phyloP scores from a whole-genome alignment of 2,329 filamentous ascomycete species.

The Hypoxylon sp. region DNA sequence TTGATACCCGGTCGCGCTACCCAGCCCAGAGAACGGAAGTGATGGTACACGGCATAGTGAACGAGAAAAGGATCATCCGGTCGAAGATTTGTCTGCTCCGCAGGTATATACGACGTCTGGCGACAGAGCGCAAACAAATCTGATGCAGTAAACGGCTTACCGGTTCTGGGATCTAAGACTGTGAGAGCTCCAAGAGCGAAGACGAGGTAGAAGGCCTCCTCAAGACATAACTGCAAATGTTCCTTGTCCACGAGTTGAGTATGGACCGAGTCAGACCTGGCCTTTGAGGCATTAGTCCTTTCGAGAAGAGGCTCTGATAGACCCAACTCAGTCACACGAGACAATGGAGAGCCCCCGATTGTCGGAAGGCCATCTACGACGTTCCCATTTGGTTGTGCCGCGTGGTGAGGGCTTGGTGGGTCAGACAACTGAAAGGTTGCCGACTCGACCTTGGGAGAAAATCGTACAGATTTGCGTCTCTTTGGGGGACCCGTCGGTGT shows the following conservation, averaged over 20 bases:
- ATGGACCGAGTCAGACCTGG: slow-evolving; percentile 5
- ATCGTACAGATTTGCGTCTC: slow-evolving; percentile 75
- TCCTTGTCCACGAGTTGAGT: slow-evolving; percentile 69
- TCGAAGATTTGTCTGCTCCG: slow-evolving; percentile 63
- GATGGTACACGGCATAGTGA: slow-evolving; percentile 91
- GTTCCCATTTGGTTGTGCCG: slow-evolving; percentile 44
- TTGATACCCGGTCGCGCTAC: slow-evolving; percentile 93
- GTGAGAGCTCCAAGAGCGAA: slow-evolving; percentile 83
- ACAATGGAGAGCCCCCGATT: slow-evolving; percentile 31
- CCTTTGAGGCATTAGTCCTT: not conserved
- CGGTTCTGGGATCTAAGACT: slow-evolving; percentile 66
- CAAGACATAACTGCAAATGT: slow-evolving; percentile 89
- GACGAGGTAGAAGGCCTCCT: slow-evolving; percentile 91
- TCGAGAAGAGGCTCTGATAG: slow-evolving; percentile 23
- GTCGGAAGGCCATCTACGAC: slow-evolving; percentile 34
- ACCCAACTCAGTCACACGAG: slow-evolving; percentile 28
- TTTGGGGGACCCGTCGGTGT: slow-evolving; percentile 49
- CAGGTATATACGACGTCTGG: slow-evolving; percentile 77
- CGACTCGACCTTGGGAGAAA: slow-evolving; percentile 76
- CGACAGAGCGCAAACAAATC: slow-evolving; percentile 77
- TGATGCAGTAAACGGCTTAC: slow-evolving; percentile 62
- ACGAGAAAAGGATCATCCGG: slow-evolving; percentile 88
- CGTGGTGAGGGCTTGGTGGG: slow-evolving; percentile 63
- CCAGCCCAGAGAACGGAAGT: slow-evolving; percentile 96
- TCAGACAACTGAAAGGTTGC: slow-evolving; percentile 69